Conservation (phyloP, 1,139 yeast genomes). For the Saccharomyces pastorianus region DNA sequence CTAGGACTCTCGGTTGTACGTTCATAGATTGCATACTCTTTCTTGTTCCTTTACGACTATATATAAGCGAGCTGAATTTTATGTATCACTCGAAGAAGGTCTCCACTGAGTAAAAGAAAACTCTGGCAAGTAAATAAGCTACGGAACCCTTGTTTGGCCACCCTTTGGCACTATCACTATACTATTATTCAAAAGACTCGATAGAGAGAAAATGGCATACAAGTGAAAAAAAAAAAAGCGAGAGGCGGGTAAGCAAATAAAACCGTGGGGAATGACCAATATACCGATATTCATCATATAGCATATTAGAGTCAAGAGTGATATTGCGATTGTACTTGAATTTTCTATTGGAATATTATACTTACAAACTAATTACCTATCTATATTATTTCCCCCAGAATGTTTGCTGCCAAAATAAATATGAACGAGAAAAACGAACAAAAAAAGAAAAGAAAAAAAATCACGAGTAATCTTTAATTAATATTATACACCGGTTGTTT, state of each 20-base stretch:
- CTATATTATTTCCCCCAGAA: not conserved
- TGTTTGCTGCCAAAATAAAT: not conserved
- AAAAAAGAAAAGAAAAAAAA: constrained; percentile 1
- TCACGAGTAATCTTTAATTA: constrained; percentile 3
- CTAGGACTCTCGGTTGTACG: not conserved
- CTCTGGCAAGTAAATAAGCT: too few species aligned
- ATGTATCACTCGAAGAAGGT: not conserved
- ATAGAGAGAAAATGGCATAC: not conserved
- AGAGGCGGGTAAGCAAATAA: not conserved
- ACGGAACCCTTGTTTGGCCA: too few species aligned
- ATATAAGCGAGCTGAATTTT: not conserved
- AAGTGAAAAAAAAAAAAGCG: not conserved
- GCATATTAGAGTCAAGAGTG: not conserved
- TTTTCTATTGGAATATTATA: not conserved
- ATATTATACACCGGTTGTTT: constrained; percentile 4
- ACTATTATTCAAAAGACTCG: not conserved
- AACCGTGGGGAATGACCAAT: not conserved
- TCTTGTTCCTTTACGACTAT: not conserved
- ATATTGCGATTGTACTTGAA: not conserved
- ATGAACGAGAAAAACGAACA: not conserved
- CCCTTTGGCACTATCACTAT: not conserved
- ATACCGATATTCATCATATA: not conserved
- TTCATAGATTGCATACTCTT: not conserved
- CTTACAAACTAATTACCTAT: not conserved
- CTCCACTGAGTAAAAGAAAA: not conserved